Evolutionary conservation across 495 filamentous ascomycete species (phyloP), one percentile per base, ranked within the genome.

Genomic region (Apiosordaria backusii): DNA sequence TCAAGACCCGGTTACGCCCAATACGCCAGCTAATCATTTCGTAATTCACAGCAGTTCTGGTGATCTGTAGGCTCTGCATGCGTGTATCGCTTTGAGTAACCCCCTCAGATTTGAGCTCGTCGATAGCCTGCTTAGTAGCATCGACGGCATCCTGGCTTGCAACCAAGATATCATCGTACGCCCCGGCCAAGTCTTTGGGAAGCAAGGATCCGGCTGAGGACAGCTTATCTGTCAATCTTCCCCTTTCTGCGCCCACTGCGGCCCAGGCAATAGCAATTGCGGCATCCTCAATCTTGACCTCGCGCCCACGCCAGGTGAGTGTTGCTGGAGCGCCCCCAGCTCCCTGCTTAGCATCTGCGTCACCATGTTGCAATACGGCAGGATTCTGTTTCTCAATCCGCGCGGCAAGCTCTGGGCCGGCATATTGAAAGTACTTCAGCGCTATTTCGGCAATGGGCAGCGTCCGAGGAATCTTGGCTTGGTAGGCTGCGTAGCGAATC

Each of bases 61-160:
- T 97, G 65, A 98, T 90, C 61, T 97, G 93, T 53, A 99, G 81
- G 65, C 91, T 88, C 77, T 99, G 96, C 89, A 98, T 90, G 55
- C 92, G 85, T 60, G 85, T 83, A 72, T 99, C 95, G 62, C 92
- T 86, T 71, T 90, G 89, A n/a, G 89, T 83, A 26, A 97, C 87
- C 1, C 92, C 90, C 70, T 98, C 96, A 67, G 82, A 86, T 55
- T 84, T 83, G 26, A 97, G 81, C 72, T 97, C 95, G 65, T 98
- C 95, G 68, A 98, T 94, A 23, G 92, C 92, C 62, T 89, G 89
- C 71, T 96, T 96, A 0, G 92, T 93, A 15, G 91, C 91, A 79
- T 99, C 96, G 13, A 92, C 92, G 1, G 91, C 92, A 74, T 99
- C 96, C 79, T 97, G 96, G 72, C 91, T 94, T 16, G 93, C 87